Evolutionary conservation across 768 basidiomycete genomes (phyloP).

Genomic region (Russula sp.): DNA sequence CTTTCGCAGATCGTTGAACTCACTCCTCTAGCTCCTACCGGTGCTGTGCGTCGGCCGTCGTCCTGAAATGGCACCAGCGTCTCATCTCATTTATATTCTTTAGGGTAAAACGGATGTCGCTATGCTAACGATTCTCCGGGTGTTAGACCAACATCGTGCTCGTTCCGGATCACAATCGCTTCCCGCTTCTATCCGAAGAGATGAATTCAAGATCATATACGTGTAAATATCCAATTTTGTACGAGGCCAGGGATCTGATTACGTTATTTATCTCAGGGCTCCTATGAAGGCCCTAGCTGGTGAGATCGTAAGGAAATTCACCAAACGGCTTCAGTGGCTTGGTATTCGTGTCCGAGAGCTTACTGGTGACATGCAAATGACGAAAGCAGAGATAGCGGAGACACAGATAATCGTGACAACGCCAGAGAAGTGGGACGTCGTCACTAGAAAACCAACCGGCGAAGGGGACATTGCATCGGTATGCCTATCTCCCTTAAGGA

Average conservation of each 20-base stretch:
- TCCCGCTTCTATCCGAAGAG: conserved; percentile 54
- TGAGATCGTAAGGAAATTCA: conserved; percentile 90
- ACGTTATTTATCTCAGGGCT: conserved; percentile 49
- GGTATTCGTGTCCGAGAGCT: conserved; percentile 83
- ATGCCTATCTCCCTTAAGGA: conserved; percentile 33
- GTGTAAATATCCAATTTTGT: conserved; percentile 53
- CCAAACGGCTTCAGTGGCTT: conserved; percentile 88
- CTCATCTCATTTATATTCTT: conserved; percentile 9
- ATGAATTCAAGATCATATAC: conserved; percentile 94
- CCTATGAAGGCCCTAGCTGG: conserved; percentile 98
- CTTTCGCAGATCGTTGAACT: conserved; percentile 3
- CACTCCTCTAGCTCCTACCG: conserved; percentile 76
- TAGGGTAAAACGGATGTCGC: conserved; percentile 99
- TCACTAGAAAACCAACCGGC: conserved; percentile 93
- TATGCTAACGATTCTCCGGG: conserved; percentile 87
- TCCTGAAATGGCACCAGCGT: neutral
- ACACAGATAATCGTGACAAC: conserved; percentile 99
- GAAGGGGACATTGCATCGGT: conserved; percentile 97
- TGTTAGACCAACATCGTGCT: conserved; percentile 67
- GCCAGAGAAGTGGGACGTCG: conserved; percentile 99
- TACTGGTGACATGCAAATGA: conserved; percentile 91
- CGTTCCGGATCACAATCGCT: conserved; percentile 37
- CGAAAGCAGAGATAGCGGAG: conserved; percentile 86
- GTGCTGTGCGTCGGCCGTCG: conserved; percentile 64
- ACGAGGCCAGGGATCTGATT: neutral